Base-by-base conservation (phyloP, 345 rosid genomes). In the Cardamine resedifolia region DNA sequence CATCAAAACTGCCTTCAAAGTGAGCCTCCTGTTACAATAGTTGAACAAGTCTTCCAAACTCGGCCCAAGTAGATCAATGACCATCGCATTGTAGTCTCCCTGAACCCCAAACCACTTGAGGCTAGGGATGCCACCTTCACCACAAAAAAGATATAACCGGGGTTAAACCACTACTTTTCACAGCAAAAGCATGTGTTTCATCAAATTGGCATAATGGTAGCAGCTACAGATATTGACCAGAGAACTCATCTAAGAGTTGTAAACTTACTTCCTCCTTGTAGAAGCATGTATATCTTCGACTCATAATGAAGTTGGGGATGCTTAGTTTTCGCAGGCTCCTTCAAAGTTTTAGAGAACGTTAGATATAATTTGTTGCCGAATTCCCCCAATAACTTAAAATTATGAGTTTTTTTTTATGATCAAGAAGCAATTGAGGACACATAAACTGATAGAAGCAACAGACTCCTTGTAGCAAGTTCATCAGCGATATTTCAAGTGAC, bases 291-390 rank as follows among this genome's bases (percentile, higher is more conserved):
- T 74, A 90, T 79, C 78, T 88, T 90, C 0, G 96, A 90, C 77
- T 90, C 96, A 64, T 90, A 90, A 33, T 88, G 94, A 75, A 90
- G 96, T 75, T 90, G 96, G 4, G 96, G 96, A 78, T 90, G 94
- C 85, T 83, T 90, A 56, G 96, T 86, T 84, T 86, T 90, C 47
- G 84, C 91, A 81, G 87, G 69, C 81, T 90, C 96, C 96, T 90
- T 73, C 82, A 76, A 79, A 19, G 5, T 10, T 27, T 10, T 1
- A 65, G 41, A 65, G 8, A 39, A 24, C 10, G 11, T 68, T 58
- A 78, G 69, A 73, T 34, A 30, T 44, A 73, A 1, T 11, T 41
- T 6, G 33, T n/a, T 34, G 36, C 43, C 8, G 27, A 59, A 47
- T 45, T 6, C 19, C 3, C 26, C 27, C 5, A 62, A 11, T 8